Evolutionary conservation across 768 basidiomycete species (phyloP), one percentile per base, ranked within the genome.

Genomic region (Naganishia vishniacii): DNA sequence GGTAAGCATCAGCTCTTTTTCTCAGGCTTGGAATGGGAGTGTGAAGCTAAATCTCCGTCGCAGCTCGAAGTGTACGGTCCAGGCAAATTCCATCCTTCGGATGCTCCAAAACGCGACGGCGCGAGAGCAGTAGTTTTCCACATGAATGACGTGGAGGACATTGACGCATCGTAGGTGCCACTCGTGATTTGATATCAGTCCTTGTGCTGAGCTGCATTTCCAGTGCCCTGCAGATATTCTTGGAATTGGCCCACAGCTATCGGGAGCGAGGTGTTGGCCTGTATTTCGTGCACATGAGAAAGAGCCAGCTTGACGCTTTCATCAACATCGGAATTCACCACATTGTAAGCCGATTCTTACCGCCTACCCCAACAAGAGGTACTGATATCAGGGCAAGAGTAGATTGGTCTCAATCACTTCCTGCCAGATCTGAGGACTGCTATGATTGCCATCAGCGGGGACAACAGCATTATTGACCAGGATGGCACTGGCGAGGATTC

Each of bases 21-120:
- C n/a, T n/a, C n/a, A n/a, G n/a, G n/a, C n/a, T n/a, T 12, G 34
- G 6, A 37, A 11, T 26, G 16, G 16, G 5, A 13, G 25, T 8
- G 18, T n/a, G 4, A 26, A 41, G 18, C n/a, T 23, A n/a, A 32
- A 18, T 31, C 32, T 40, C 25, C 12, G 3, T 15, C 88, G 31
- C 80, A 91, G 68, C 81, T 99, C 56, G 94, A 99, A 70, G 75
- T 94, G 47, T 99, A 97, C 70, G 94, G 94, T 1, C 77, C 83
- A 9, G 80, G 84, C 48, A 84, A 81, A 68, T 84, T 81, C 23
- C 95, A 98, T 79, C 95, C 95, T 0, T 91, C 89, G 1, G 94
- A 97, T 67, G 85, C 83, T 62, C 93, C 80, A 1, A 81, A 84
- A 15, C 81, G 91, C 67, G 83, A 85, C 60, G 82, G 86, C 63